These are phyloP conservation scores for Fusarium sp. DNA, from an alignment of 2,329 filamentous ascomycete genomes.

Conservation along the genomic window DNA sequence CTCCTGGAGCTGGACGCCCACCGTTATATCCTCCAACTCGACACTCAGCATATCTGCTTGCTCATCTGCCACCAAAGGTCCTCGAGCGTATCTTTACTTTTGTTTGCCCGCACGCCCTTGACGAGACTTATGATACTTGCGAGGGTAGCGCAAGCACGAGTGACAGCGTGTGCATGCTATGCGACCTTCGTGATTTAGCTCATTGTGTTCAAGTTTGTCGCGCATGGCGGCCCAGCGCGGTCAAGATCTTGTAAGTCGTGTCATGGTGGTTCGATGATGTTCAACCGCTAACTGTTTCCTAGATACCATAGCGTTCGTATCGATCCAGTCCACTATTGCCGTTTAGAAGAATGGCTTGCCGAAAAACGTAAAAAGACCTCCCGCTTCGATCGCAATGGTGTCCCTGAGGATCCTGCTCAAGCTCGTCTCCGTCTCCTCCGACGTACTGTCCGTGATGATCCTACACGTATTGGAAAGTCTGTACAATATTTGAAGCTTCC, in stretches of 20 bases:
- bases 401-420: constrained; percentile 82
- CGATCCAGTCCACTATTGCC: constrained; percentile 94
- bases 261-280: not conserved
- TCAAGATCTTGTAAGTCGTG: constrained; percentile 68
- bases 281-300: constrained; percentile 17
- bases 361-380: constrained; percentile 80
- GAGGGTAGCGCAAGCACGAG: constrained; percentile 75
- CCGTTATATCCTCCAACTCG: constrained; percentile 51
- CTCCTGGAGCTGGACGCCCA: constrained; percentile 38
- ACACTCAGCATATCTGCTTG: constrained; percentile 56
- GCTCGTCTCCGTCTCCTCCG: constrained; percentile 81
- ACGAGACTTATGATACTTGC: constrained; percentile 82
- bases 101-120: constrained; percentile 83
- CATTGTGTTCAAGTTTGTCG: constrained; percentile 80
- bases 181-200: constrained; percentile 88
- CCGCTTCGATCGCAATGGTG: constrained; percentile 78
- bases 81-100: constrained; percentile 81
- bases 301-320: constrained; percentile 93
- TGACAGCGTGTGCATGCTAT: constrained; percentile 89
- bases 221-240: constrained; percentile 70
- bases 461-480: constrained; percentile 71
- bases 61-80: constrained; percentile 71
- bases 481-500: constrained; percentile 88
- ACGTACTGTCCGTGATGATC: constrained; percentile 82
- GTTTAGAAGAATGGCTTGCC: constrained; percentile 82